These are phyloP conservation scores for Exophiala calicioides DNA, from an alignment of 2,329 filamentous ascomycete genomes.

Conservation along the genomic window DNA sequence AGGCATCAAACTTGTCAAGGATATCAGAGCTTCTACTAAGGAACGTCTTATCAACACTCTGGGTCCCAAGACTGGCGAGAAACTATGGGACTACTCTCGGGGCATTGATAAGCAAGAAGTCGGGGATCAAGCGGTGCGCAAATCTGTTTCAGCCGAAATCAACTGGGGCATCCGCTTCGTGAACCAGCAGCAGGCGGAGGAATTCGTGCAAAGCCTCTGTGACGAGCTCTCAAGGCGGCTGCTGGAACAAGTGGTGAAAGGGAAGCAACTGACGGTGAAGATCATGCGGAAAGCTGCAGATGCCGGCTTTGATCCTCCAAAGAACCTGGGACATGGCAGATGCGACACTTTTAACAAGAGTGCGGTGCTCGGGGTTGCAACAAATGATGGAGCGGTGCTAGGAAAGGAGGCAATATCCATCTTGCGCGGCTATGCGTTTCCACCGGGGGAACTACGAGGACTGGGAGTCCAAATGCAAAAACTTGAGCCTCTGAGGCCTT, in stretches of 20 bases:
- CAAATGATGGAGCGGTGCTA: slow-evolving; percentile 69
- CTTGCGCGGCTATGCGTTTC: slow-evolving; percentile 77
- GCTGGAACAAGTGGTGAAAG: slow-evolving; percentile 80
- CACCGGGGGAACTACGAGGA: slow-evolving; percentile 88
- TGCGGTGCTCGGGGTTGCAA: slow-evolving; percentile 76
- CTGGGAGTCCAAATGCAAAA: slow-evolving; percentile 93
- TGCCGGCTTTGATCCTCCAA: slow-evolving; percentile 86
- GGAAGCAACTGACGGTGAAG: slow-evolving; percentile 86
- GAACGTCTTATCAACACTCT: slow-evolving; percentile 72
- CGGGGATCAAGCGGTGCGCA: slow-evolving; percentile 79
- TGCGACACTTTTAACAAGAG: slow-evolving; percentile 96
- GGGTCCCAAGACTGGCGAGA: slow-evolving; percentile 90
- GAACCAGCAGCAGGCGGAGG: slow-evolving; percentile 86
- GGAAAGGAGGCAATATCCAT: slow-evolving; percentile 84
- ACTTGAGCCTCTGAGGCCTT: slow-evolving; percentile 72
- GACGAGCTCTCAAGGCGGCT: slow-evolving; percentile 80
- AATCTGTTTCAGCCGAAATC: slow-evolving; percentile 94
- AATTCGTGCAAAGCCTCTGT: slow-evolving; percentile 83
- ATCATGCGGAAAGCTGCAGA: slow-evolving; percentile 86
- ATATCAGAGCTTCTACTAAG: slow-evolving; percentile 74
- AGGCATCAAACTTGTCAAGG: slow-evolving; percentile 77
- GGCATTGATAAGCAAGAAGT: slow-evolving; percentile 86
- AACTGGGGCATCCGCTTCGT: slow-evolving; percentile 98
- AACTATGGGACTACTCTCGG: slow-evolving; percentile 83
- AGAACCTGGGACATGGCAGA: slow-evolving; percentile 91